phyloP scores from a whole-genome alignment of 1,284 basidiomycete species.

The Fomitopsis pinicola region DNA sequence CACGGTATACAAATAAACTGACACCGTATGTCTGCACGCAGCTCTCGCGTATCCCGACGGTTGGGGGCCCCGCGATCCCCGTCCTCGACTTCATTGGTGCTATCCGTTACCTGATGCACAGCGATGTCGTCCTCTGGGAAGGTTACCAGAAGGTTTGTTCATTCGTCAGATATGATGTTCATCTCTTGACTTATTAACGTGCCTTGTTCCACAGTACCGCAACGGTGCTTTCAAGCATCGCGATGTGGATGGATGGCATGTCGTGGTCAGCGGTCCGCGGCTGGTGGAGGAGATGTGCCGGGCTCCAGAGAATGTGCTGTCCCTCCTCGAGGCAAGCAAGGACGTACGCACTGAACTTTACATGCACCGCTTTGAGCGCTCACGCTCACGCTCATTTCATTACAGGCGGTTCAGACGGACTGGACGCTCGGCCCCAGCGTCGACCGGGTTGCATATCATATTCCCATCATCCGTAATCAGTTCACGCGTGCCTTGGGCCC shows the following conservation, averaged over 20 bases:
- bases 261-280: constrained; percentile 27
- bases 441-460: constrained; percentile 15
- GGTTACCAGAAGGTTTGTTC: constrained; percentile 26
- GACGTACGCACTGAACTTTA: not conserved
- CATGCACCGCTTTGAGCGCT: not conserved
- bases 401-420: constrained; percentile 4
- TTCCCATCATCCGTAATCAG: constrained; percentile 17
- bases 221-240: constrained; percentile 32
- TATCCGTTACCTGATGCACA: not conserved
- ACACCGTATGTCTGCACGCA: not conserved
- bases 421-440: constrained; percentile 6
- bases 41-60: constrained; percentile 5
- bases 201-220: constrained; percentile 18
- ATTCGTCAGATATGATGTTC: not conserved
- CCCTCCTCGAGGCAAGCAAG: constrained; percentile 89
- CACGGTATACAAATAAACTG: not conserved
- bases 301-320: constrained; percentile 31
- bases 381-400: not conserved
- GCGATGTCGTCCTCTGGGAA: constrained; percentile 16
- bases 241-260: constrained; percentile 25
- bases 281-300: constrained; percentile 32
- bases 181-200: not conserved
- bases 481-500: constrained; percentile 19
- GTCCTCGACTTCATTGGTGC: constrained; percentile 3
- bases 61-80: constrained; percentile 4